A percentile compares a stretch with the other conserved stretches of the same genome.
Evolutionary conservation across 768 basidiomycete species (phyloP).

Genomic region (Rubroboletus satanas): DNA sequence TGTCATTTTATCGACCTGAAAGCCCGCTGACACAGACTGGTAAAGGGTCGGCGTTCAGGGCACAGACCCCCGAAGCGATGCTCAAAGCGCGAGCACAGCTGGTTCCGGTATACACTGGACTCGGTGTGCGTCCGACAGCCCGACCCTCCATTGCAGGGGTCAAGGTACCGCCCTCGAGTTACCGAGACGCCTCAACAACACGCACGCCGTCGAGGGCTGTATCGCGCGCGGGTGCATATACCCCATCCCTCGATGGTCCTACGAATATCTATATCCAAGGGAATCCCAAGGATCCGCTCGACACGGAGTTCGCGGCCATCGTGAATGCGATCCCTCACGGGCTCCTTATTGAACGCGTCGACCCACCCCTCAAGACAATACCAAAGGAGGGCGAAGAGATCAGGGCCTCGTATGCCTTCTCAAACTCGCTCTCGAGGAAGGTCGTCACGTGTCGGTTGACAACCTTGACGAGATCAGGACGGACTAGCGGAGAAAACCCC

Average conservation of each 20-base stretch:
- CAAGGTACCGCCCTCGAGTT: slow-evolving; percentile 72
- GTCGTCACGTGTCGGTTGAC: slow-evolving; percentile 77
- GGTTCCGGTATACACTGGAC: slow-evolving; percentile 49
- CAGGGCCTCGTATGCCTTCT: slow-evolving; percentile 80
- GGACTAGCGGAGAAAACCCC: slow-evolving; percentile 36
- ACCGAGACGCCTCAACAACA: slow-evolving; percentile 53
- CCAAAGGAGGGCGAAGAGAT: slow-evolving; percentile 77
- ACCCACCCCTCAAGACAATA: slow-evolving; percentile 62
- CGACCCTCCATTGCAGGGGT: slow-evolving; percentile 36
- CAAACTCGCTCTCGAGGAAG: slow-evolving; percentile 68
- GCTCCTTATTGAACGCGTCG: slow-evolving; percentile 72
- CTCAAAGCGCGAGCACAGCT: slow-evolving; percentile 59
- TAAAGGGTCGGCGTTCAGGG: slow-evolving; percentile 38
- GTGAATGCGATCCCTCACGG: slow-evolving; percentile 78
- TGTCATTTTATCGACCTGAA: slow-evolving; percentile 63
- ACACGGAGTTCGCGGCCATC: slow-evolving; percentile 69
- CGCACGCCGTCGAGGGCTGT: slow-evolving; percentile 62
- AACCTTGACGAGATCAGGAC: slow-evolving; percentile 62
- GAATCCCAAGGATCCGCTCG: slow-evolving; percentile 75
- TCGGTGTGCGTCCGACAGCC: slow-evolving; percentile 36
- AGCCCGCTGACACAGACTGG: slow-evolving; percentile 43
- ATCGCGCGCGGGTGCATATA: slow-evolving; percentile 63
- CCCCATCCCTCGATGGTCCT: slow-evolving; percentile 53
- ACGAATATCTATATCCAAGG: slow-evolving; percentile 60
- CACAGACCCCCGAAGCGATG: slow-evolving; percentile 68